Conservation (phyloP, 768 basidiomycete species). For the Pulveroboletus sp. region DNA sequence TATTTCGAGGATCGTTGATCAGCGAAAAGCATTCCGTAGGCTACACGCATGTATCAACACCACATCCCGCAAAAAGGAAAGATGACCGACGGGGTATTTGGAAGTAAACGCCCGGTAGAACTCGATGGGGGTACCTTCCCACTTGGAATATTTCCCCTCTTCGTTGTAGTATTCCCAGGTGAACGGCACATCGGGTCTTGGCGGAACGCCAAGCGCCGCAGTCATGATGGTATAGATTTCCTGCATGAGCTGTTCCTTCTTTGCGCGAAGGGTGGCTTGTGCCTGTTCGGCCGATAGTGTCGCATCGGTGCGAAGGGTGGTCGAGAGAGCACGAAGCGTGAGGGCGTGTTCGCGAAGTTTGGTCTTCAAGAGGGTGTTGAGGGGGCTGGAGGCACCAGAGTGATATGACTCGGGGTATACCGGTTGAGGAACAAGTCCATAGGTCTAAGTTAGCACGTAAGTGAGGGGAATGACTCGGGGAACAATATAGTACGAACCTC, state of each 20-base stretch:
- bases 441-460: constrained; percentile 44
- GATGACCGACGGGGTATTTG: constrained; percentile 48
- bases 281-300: constrained; percentile 45
- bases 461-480: constrained; percentile 23
- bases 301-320: constrained; percentile 48
- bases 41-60: constrained; percentile 29
- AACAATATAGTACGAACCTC: constrained; percentile 38
- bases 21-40: constrained; percentile 83
- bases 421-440: constrained; percentile 84
- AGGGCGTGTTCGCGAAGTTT: constrained; percentile 92
- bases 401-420: constrained; percentile 84
- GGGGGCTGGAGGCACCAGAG: constrained; percentile 66
- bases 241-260: constrained; percentile 83
- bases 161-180: constrained; percentile 88
- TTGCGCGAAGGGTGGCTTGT: constrained; percentile 58
- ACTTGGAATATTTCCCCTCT: constrained; percentile 68
- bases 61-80: neutral
- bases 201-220: constrained; percentile 85
- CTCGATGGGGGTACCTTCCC: constrained; percentile 80
- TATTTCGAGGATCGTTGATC: constrained; percentile 92
- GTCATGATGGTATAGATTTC: constrained; percentile 84
- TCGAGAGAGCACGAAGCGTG: constrained; percentile 64
- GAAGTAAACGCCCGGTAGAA: constrained; percentile 69
- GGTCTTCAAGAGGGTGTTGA: constrained; percentile 81
- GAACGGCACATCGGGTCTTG: constrained; percentile 65